A percentile compares a stretch with the other conserved stretches of the same genome.
Evolutionary conservation across 2,329 filamentous ascomycete genomes (phyloP).

Genomic region (Basipetospora chlamydospora): DNA sequence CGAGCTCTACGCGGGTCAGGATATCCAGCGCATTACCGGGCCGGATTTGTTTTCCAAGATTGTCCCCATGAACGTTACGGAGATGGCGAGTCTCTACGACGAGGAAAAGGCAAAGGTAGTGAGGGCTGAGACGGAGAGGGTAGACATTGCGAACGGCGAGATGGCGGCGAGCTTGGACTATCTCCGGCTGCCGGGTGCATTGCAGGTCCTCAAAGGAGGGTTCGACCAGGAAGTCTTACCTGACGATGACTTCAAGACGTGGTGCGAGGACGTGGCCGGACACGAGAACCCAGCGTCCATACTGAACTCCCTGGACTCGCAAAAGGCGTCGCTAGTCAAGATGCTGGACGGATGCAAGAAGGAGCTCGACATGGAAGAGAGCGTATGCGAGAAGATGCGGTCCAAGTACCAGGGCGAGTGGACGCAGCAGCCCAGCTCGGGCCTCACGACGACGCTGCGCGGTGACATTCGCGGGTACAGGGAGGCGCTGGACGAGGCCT

Average conservation of each 20-base stretch:
- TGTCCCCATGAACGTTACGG: constrained; percentile 87
- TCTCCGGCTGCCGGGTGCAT: constrained; percentile 70
- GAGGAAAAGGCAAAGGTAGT: constrained; percentile 97
- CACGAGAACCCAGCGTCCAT: constrained; percentile 67
- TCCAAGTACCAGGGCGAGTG: constrained; percentile 92
- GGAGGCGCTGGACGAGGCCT: constrained; percentile 79
- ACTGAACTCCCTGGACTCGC: constrained; percentile 63
- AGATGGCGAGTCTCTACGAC: constrained; percentile 92
- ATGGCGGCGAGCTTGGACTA: constrained; percentile 95
- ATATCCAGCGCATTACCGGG: constrained; percentile 92
- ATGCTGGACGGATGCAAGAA: constrained; percentile 70
- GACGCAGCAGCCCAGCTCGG: constrained; percentile 91
- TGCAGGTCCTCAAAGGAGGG: constrained; percentile 85
- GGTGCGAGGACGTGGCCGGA: constrained; percentile 85
- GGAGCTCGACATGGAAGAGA: constrained; percentile 91
- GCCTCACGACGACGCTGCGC: constrained; percentile 74
- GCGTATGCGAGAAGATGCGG: constrained; percentile 97
- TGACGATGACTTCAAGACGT: constrained; percentile 81
- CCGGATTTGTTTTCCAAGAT: constrained; percentile 96
- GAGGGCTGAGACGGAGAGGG: constrained; percentile 82
- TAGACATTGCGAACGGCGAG: constrained; percentile 84
- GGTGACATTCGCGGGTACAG: constrained; percentile 79
- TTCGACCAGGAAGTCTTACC: constrained; percentile 79
- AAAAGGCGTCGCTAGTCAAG: constrained; percentile 60
- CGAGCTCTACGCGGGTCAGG: constrained; percentile 91